phyloP scores from a whole-genome alignment of 345 rosid species.

The Eucalyptus shirleyi region DNA sequence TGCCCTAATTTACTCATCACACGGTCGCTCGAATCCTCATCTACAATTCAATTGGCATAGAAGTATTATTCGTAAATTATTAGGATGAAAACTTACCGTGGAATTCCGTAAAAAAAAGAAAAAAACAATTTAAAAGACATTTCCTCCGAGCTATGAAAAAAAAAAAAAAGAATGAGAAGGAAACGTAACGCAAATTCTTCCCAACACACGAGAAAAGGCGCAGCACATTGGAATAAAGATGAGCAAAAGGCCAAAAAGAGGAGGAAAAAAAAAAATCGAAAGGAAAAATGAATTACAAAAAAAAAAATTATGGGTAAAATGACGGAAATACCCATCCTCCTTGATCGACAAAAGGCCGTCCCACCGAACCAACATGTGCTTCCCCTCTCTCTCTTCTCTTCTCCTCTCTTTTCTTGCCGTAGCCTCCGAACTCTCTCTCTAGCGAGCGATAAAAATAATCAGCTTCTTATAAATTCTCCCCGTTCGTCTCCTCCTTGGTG shows the following conservation, averaged over 20 bases:
- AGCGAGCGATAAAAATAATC: neutral
- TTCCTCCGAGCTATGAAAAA: neutral
- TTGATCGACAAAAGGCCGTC: neutral
- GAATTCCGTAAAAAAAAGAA: neutral
- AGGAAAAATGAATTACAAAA: no score
- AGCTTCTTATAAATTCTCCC: neutral
- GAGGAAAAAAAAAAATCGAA: neutral
- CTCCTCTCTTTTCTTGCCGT: neutral
- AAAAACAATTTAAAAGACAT: neutral
- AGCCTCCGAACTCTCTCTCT: neutral
- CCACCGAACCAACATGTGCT: neutral
- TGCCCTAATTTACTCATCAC: neutral
- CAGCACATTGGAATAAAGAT: neutral
- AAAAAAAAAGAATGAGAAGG: neutral
- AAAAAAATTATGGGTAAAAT: neutral
- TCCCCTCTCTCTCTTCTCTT: neutral
- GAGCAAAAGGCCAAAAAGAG: neutral
- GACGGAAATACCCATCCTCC: neutral
- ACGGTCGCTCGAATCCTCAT: fast-evolving
- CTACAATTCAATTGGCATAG: neutral
- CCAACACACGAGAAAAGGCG: neutral
- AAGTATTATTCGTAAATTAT: neutral
- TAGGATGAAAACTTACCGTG: fast-evolving
- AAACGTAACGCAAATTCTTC: neutral
- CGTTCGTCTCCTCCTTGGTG: neutral